These are phyloP conservation scores for Colletotrichum sp. DNA, from an alignment of 2,329 filamentous ascomycete species.

Conservation along the genomic window DNA sequence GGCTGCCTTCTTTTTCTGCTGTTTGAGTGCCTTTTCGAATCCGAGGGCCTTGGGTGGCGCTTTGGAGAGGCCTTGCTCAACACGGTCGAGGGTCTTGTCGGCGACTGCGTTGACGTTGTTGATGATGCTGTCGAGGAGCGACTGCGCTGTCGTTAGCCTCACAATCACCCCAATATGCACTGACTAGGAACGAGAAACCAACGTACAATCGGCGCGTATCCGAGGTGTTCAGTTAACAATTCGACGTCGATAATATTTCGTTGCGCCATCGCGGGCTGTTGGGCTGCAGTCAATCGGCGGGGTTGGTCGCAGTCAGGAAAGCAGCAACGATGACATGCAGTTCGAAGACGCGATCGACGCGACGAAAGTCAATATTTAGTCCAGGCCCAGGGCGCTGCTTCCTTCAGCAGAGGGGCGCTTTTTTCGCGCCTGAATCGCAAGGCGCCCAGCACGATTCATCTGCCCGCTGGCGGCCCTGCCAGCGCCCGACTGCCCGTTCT, in stretches of 20 bases:
- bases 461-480: background rate
- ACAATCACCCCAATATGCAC: background rate
- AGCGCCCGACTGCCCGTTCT: background rate
- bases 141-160: conserved; percentile 53
- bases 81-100: conserved; percentile 85
- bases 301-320: background rate
- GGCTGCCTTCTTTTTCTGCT: conserved; percentile 32
- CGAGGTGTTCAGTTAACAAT: conserved; percentile 93
- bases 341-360: conserved; percentile 19
- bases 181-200: conserved; percentile 5
- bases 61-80: conserved; percentile 81
- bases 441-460: background rate
- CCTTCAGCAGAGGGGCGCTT: background rate
- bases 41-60: conserved; percentile 79
- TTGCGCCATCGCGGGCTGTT: conserved; percentile 14
- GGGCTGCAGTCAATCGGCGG: background rate
- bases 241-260: conserved; percentile 58
- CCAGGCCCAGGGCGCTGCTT: background rate
- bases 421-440: conserved; percentile 18
- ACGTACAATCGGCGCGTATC: conserved; percentile 88
- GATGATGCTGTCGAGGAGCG: conserved; percentile 96
- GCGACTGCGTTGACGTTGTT: conserved; percentile 94
- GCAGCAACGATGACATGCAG: background rate
- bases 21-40: conserved; percentile 56
- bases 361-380: conserved; percentile 21